Conservation (phyloP, 371 early-diverging fungal species). For the Mucor mucedo region DNA sequence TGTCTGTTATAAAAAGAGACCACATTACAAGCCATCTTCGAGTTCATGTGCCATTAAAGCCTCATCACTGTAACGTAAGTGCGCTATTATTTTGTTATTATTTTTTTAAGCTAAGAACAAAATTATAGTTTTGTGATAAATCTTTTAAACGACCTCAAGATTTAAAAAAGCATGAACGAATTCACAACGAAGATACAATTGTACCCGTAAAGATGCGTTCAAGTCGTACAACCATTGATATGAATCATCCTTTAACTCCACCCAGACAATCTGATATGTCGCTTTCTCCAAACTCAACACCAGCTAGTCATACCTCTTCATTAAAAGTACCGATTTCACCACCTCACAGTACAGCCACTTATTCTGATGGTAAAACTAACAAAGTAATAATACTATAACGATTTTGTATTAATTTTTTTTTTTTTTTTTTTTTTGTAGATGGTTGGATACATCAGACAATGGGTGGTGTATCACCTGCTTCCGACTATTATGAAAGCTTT, state of each 20-base stretch:
- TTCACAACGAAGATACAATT: constrained; percentile 51
- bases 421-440: constrained; percentile 11
- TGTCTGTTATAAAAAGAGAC: constrained; percentile 82
- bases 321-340: constrained; percentile 30
- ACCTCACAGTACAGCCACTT: constrained; percentile 26
- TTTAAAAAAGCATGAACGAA: constrained; percentile 90
- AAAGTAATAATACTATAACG: background rate
- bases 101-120: background rate
- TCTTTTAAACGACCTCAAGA: constrained; percentile 95
- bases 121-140: constrained; percentile 72
- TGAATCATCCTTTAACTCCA: constrained; percentile 6
- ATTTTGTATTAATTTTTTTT: background rate
- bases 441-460: constrained; percentile 21
- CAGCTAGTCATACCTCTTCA: background rate
- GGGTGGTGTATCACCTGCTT: constrained; percentile 20
- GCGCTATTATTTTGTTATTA: background rate
- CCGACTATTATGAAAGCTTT: constrained; percentile 29
- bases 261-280: constrained; percentile 5
- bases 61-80: constrained; percentile 30
- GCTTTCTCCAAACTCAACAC: background rate
- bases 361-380: constrained; percentile 27
- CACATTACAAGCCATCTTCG: constrained; percentile 91
- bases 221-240: background rate
- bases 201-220: background rate
- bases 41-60: constrained; percentile 90